phyloP scores from a whole-genome alignment of 805 yeast genomes.

The Hermanozyma aechmeae region DNA sequence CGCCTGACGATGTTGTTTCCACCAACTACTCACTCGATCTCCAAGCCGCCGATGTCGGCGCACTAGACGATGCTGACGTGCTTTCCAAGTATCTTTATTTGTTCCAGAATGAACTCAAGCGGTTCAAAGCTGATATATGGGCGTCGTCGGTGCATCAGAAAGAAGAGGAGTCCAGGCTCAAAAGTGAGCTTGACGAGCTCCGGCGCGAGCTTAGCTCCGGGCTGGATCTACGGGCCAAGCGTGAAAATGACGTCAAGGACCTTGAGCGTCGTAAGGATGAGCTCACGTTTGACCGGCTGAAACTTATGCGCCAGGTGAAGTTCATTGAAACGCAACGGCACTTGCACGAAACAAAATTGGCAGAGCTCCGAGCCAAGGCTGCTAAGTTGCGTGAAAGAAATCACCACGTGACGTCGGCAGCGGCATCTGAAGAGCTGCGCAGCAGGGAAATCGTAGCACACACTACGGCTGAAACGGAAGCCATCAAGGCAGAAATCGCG shows the following conservation, averaged over 20 bases:
- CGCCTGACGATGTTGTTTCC: too few relatives aligned
- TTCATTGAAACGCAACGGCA: constrained; percentile 2
- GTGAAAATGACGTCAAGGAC: constrained; percentile 22
- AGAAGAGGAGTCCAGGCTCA: constrained; percentile 5
- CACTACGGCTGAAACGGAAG: too few relatives aligned
- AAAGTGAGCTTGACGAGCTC: constrained; percentile 4
- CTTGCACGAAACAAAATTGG: constrained; percentile 5
- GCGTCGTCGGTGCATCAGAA: constrained; percentile 2
- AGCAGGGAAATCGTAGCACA: constrained; percentile 10
- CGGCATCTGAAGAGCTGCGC: constrained; percentile 5
- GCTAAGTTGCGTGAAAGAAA: constrained; percentile 6
- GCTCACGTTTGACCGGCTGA: constrained; percentile 23
- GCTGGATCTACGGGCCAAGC: constrained; percentile 17
- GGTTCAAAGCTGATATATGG: constrained; percentile 2
- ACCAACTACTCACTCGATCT: constrained; percentile 1
- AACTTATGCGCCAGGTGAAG: constrained; percentile 16
- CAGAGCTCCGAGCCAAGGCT: constrained; percentile 6
- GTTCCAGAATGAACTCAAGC: constrained; percentile 4
- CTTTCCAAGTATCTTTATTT: constrained; percentile 2
- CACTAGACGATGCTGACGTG: constrained; percentile 1
- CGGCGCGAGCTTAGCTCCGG: constrained; percentile 30
- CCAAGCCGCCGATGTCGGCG: constrained; percentile 1
- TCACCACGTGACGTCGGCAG: constrained; percentile 3
- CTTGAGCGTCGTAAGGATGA: constrained; percentile 23
- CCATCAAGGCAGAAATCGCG: constrained; percentile 13